Base-by-base conservation (phyloP, 495 filamentous ascomycete species). In the Neurospora intermedia region DNA sequence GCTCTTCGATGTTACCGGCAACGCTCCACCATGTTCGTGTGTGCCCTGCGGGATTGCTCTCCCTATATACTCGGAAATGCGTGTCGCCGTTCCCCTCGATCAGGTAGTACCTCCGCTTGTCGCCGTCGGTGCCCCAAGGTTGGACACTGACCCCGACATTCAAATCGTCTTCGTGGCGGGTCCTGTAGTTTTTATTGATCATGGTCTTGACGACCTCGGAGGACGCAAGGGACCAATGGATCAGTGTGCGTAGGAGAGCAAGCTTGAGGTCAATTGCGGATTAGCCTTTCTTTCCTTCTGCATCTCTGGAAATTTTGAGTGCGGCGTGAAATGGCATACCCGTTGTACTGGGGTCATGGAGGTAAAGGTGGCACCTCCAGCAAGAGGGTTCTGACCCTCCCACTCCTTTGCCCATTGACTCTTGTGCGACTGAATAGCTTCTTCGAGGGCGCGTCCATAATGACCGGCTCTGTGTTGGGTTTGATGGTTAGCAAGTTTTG, bases 71-170 rank as follows among this genome's bases (percentile, higher is more conserved):
- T 54, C 96, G 87, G 79, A 98, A 98, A 70, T 91, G 84, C 7
- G 96, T 98, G 80, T 99, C 96, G 78, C 98, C 94, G 76, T 91
- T 89, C 41, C 96, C 96, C 80, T 98, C 96, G 72, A 98, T 89
- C 42, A 99, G 86, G 87, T 91, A 99, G 82, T 97, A 98, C 71
- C 93, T 87, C 41, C 96, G 89, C 83, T 96, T 97, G 74, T 96
- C 87, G 71, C 92, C 92, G 80, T 99, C 96, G 35, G 89, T 86
- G 10, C 96, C 96, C 96, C 96, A 99, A 3, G 94, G 90, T 80
- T 98, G 96, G 20, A 99, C 92, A 16, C 94, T 97, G 20, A 98
- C 86, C 18, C 93, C 92, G 74, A 97, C 93, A 80, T 98, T 97
- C 18, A 94, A 85, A 77, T 99, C 96, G 76, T 96, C 94, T 72